phyloP scores from a whole-genome alignment of 106 monocot genomes.

The Apostasia ramifera region DNA sequence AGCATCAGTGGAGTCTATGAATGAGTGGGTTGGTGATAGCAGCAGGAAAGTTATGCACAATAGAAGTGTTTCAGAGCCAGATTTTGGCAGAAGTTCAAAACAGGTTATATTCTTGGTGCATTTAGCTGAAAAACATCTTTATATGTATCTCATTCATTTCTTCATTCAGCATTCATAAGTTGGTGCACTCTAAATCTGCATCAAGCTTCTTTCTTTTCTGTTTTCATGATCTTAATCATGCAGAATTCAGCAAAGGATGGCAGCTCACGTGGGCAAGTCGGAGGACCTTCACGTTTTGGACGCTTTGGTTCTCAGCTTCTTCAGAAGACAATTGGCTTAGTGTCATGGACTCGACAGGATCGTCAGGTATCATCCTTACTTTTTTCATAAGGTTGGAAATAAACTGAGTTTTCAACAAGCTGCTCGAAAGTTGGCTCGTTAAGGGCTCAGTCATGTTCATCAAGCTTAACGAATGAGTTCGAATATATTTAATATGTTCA shows the following conservation, averaged over 20 bases:
- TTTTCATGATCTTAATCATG: background rate
- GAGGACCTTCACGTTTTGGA: conserved; percentile 60
- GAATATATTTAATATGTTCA: too few species aligned
- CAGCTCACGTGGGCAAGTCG: conserved; percentile 35
- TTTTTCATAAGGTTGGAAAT: too few species aligned
- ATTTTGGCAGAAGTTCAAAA: conserved; percentile 76
- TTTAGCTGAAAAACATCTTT: background rate
- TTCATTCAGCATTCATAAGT: too few species aligned
- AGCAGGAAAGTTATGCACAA: conserved; percentile 42
- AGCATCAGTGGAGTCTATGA: conserved; percentile 73
- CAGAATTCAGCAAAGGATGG: conserved; percentile 28
- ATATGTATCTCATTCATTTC: too few species aligned
- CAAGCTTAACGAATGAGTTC: too few species aligned
- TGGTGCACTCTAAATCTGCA: too few species aligned
- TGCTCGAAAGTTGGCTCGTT: too few species aligned
- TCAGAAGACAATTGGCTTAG: conserved; percentile 89
- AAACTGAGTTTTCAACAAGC: too few species aligned
- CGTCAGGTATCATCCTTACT: conserved; percentile 45
- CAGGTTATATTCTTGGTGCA: conserved; percentile 29
- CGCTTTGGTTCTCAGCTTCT: conserved; percentile 62
- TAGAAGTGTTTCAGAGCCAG: conserved; percentile 88
- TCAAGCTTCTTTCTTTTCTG: background rate
- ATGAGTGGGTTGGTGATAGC: conserved; percentile 44
- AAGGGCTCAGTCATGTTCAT: too few species aligned
- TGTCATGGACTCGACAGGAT: conserved; percentile 61